Percentiles rank a stretch among this genome's conserved stretches.
phyloP scores from a whole-genome alignment of 2,329 filamentous ascomycete genomes.

The Ophiostoma sp. region DNA sequence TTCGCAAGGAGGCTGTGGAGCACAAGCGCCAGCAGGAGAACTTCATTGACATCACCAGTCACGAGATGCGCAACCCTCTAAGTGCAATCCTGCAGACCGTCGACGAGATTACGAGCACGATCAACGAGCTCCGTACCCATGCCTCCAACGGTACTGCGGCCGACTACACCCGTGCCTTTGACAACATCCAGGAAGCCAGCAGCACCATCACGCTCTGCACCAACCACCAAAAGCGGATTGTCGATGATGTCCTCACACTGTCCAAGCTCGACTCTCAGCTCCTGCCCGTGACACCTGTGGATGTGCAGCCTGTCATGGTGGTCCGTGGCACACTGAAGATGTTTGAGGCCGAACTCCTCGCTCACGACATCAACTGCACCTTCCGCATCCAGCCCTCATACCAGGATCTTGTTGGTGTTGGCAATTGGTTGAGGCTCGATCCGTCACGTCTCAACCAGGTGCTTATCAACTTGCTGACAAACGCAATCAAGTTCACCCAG shows the following conservation, averaged over 20 bases:
- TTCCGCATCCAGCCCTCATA: constrained; percentile 70
- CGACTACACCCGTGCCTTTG: constrained; percentile 45
- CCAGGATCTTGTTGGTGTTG: constrained; percentile 57
- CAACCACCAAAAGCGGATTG: constrained; percentile 75
- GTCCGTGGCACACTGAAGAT: constrained; percentile 70
- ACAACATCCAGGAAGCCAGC: constrained; percentile 68
- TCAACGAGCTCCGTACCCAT: constrained; percentile 45
- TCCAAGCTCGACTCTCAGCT: constrained; percentile 76
- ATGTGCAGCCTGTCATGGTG: constrained; percentile 65
- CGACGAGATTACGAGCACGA: constrained; percentile 64
- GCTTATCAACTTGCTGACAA: constrained; percentile 72
- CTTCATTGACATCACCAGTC: constrained; percentile 72
- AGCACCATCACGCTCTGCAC: constrained; percentile 79
- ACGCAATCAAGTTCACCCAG: constrained; percentile 66
- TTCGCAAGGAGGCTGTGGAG: constrained; percentile 78
- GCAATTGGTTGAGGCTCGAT: constrained; percentile 70
- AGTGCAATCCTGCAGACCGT: constrained; percentile 74
- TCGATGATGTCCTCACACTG: constrained; percentile 70
- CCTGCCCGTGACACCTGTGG: constrained; percentile 68
- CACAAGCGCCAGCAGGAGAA: constrained; percentile 72
- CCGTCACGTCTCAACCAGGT: constrained; percentile 73
- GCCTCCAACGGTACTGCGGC: not conserved
- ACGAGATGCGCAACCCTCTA: constrained; percentile 76
- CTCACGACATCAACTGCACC: constrained; percentile 69
- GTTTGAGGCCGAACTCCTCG: constrained; percentile 73